Percentiles rank a stretch among this genome's conserved stretches.
Conservation (phyloP, 2,329 filamentous ascomycete genomes). For the Penicillium aurantiogriseum region DNA sequence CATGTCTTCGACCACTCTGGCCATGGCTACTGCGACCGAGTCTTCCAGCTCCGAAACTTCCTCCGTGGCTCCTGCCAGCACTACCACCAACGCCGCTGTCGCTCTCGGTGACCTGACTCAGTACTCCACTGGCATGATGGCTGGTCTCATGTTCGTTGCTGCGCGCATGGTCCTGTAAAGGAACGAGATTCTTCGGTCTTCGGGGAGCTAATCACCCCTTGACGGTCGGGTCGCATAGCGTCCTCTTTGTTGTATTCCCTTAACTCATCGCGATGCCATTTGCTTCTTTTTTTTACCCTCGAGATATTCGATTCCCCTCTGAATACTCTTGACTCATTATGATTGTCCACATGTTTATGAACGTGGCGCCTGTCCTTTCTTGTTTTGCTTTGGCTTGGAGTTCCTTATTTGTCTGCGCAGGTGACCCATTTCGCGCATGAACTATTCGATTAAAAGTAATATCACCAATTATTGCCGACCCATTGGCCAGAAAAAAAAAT, state of each 20-base stretch:
- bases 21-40: constrained; percentile 35
- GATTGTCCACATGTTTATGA: constrained; percentile 21
- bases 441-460: constrained; percentile 11
- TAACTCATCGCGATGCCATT: constrained; percentile 21
- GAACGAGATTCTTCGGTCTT: constrained; percentile 7
- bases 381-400: constrained; percentile 8
- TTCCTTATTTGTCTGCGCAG: constrained; percentile 8
- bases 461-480: constrained; percentile 1
- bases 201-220: background rate
- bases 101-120: constrained; percentile 47
- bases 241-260: constrained; percentile 14
- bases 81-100: constrained; percentile 45
- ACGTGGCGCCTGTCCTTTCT: constrained; percentile 20
- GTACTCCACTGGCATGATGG: constrained; percentile 54
- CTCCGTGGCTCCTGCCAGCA: constrained; percentile 28
- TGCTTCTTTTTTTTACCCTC: background rate
- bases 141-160: constrained; percentile 54
- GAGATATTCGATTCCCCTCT: constrained; percentile 16
- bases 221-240: constrained; percentile 9
- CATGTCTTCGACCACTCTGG: constrained; percentile 27
- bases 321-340: constrained; percentile 11
- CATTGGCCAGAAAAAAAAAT: background rate
- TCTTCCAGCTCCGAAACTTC: constrained; percentile 21
- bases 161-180: constrained; percentile 59
- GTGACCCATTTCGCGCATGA: background rate